These are phyloP conservation scores for Ceratobasidium theobromae DNA, from an alignment of 1,284 basidiomycete species.

Conservation along the genomic window DNA sequence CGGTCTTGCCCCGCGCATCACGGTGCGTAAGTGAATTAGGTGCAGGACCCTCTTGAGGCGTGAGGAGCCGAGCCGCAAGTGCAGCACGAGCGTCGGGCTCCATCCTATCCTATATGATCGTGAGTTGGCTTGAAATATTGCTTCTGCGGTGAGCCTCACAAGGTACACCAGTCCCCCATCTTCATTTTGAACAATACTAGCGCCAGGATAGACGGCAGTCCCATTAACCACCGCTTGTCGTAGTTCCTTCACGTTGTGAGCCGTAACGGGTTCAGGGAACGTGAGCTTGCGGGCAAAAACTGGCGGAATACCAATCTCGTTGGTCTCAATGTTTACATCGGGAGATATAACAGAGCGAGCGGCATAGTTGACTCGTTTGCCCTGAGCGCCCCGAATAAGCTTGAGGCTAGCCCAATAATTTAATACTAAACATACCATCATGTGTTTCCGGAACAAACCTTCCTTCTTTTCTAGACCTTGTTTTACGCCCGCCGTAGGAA, in stretches of 20 bases:
- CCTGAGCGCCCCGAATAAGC: conserved; percentile 51
- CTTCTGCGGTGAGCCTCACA: conserved; percentile 47
- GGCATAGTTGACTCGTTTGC: conserved; percentile 99
- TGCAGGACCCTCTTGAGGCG: conserved; percentile 77
- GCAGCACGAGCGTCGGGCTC: conserved; percentile 88
- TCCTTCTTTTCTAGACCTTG: conserved; percentile 99
- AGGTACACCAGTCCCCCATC: conserved; percentile 85
- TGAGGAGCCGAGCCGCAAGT: conserved; percentile 95
- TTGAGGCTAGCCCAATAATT: background rate
- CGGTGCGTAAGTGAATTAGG: conserved; percentile 54
- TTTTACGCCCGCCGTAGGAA: conserved; percentile 95
- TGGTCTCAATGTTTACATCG: conserved; percentile 99
- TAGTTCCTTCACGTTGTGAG: conserved; percentile 86
- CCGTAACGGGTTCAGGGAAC: conserved; percentile 96
- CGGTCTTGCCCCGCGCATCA: conserved; percentile 87
- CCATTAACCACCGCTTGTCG: conserved; percentile 92
- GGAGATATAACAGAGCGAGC: conserved; percentile 99
- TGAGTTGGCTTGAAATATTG: background rate
- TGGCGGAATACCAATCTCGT: conserved; percentile 97
- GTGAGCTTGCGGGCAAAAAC: conserved; percentile 97
- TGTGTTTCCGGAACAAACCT: conserved; percentile 96
- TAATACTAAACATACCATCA: conserved; percentile 77
- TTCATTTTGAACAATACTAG: conserved; percentile 93
- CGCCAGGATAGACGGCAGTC: conserved; percentile 88
- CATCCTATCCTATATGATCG: conserved; percentile 68